Conservation (phyloP, 2,329 filamentous ascomycete genomes). For the Leptographium wingfieldii region DNA sequence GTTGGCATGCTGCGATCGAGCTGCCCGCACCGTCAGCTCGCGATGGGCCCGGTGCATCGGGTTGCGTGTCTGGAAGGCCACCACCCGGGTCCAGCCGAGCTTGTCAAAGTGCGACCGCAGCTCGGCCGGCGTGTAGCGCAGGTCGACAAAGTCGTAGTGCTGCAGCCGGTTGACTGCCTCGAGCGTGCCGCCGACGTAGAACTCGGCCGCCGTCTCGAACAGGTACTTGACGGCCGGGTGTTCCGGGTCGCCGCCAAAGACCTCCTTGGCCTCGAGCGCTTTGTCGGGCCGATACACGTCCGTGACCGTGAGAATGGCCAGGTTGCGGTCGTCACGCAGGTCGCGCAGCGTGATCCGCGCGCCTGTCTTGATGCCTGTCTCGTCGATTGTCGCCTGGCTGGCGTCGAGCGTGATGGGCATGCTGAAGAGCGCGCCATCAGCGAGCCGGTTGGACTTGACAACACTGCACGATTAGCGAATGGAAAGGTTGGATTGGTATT, state of each 20-base stretch:
- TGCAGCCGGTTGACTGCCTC: slow-evolving; percentile 90
- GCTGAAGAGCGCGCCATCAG: slow-evolving; percentile 80
- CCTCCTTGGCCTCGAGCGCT: slow-evolving; percentile 78
- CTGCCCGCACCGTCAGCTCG: slow-evolving; percentile 93
- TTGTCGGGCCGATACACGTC: slow-evolving; percentile 93
- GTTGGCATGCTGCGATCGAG: slow-evolving; percentile 90
- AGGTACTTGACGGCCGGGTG: slow-evolving; percentile 92
- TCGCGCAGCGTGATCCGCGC: slow-evolving; percentile 81
- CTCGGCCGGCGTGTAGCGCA: slow-evolving; percentile 91
- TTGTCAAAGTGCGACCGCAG: slow-evolving; percentile 97
- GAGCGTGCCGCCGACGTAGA: slow-evolving; percentile 90
- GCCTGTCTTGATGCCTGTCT: slow-evolving; percentile 64
- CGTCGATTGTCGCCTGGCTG: slow-evolving; percentile 59
- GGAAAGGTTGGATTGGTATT: too few species aligned
- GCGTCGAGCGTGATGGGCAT: slow-evolving; percentile 96
- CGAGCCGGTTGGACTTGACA: slow-evolving; percentile 75
- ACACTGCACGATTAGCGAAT: slow-evolving; percentile 44
- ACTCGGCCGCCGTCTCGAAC: slow-evolving; percentile 66
- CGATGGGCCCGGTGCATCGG: slow-evolving; percentile 98
- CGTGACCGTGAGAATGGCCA: slow-evolving; percentile 90
- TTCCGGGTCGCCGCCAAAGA: slow-evolving; percentile 84
- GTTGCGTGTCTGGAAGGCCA: slow-evolving; percentile 98
- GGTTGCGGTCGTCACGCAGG: slow-evolving; percentile 88
- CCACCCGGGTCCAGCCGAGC: slow-evolving; percentile 94
- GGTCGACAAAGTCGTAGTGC: slow-evolving; percentile 97